Evolutionary conservation across 331 rosid genomes (phyloP).

Genomic region (Dryas integrifolia): DNA sequence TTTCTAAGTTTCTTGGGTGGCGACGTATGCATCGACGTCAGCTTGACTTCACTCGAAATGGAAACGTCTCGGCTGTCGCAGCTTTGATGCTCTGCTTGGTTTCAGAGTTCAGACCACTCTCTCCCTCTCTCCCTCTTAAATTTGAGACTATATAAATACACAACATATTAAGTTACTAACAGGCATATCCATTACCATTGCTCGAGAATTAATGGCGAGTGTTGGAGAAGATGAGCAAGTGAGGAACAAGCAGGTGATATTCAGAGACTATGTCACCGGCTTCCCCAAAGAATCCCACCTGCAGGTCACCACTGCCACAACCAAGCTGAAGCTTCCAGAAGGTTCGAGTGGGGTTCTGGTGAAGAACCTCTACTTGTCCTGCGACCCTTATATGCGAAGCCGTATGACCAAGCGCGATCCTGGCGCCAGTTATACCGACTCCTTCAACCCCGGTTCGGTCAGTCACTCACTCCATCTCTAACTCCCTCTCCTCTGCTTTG

Average conservation of each 20-base stretch:
- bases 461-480: background rate
- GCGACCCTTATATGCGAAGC: slow-evolving; percentile 37
- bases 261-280: slow-evolving; percentile 22
- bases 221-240: slow-evolving; percentile 3
- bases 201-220: slow-evolving; percentile 2
- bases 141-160: too few species aligned
- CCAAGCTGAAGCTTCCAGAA: slow-evolving; percentile 29
- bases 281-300: slow-evolving; percentile 35
- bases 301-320: background rate
- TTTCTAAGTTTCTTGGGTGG: too few species aligned
- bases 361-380: slow-evolving; percentile 33
- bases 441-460: slow-evolving; percentile 24
- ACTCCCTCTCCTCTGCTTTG: too few species aligned
- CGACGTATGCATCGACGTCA: too few species aligned
- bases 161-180: too few species aligned
- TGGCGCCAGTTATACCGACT: background rate
- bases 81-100: too few species aligned
- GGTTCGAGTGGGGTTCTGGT: slow-evolving; percentile 28
- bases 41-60: too few species aligned
- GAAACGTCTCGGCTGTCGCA: too few species aligned
- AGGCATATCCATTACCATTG: too few species aligned
- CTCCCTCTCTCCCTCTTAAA: too few species aligned
- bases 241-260: slow-evolving; percentile 34
- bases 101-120: too few species aligned
- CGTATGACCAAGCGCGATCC: slow-evolving; percentile 4